Percentiles rank a stretch among this genome's conserved stretches.
These are phyloP conservation scores for Aureobasidium sp. DNA, from an alignment of 2,329 filamentous ascomycete genomes.

Conservation along the genomic window DNA sequence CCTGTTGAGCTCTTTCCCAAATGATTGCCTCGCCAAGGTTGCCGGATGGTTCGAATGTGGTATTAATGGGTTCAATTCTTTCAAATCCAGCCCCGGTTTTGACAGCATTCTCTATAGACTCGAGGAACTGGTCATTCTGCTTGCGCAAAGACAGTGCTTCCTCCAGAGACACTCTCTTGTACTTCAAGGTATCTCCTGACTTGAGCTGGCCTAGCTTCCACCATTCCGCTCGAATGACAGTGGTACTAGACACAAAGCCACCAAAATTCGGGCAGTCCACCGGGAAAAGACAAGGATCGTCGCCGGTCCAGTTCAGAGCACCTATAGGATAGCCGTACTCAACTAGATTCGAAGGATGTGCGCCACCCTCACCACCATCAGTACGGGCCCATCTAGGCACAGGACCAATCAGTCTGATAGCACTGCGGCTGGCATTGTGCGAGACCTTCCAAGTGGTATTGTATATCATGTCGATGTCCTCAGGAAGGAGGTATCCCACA, in stretches of 20 bases:
- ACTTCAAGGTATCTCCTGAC: slow-evolving; percentile 50
- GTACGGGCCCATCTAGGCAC: slow-evolving; percentile 52
- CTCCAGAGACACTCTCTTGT: slow-evolving; percentile 45
- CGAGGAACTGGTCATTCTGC: slow-evolving; percentile 40
- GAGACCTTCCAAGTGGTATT: slow-evolving; percentile 52
- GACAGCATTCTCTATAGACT: slow-evolving; percentile 36
- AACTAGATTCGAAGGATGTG: slow-evolving; percentile 48
- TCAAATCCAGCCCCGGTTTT: slow-evolving; percentile 28
- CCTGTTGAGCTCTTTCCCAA: slow-evolving; percentile 26
- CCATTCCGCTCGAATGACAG: slow-evolving; percentile 50
- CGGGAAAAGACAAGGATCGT: slow-evolving; percentile 54
- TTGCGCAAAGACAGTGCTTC: slow-evolving; percentile 43
- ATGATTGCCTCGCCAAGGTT: slow-evolving; percentile 26
- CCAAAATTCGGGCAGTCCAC: slow-evolving; percentile 55
- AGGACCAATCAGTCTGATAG: slow-evolving; percentile 54
- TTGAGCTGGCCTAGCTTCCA: slow-evolving; percentile 59
- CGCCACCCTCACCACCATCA: slow-evolving; percentile 56
- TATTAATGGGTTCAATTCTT: slow-evolving; percentile 28
- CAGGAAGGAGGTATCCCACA: slow-evolving; percentile 44
- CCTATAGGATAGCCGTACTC: slow-evolving; percentile 56
- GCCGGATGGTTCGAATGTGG: slow-evolving; percentile 20
- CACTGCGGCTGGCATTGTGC: slow-evolving; percentile 55
- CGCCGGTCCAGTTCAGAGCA: slow-evolving; percentile 55
- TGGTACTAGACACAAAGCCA: slow-evolving; percentile 52
- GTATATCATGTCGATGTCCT: slow-evolving; percentile 53